Base-by-base conservation (phyloP, 73 alveolate species). In the Paramecium caudatum region DNA sequence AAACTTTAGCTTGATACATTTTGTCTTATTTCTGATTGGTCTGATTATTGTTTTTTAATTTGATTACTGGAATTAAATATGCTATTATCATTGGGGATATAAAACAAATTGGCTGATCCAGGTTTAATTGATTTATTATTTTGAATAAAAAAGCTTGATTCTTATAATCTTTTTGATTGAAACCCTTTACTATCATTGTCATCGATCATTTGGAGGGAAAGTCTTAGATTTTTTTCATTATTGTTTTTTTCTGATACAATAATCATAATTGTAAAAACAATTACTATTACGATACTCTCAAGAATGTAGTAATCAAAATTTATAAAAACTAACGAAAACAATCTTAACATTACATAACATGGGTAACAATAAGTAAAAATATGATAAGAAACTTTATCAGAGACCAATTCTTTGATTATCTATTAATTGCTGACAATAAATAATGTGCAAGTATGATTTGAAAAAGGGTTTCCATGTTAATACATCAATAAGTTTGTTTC, bases 231-330 rank as follows among this genome's bases (percentile, higher is more conserved):
- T n/a, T n/a, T n/a, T n/a, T n/a, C n/a, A n/a, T n/a, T n/a, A n/a
- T n/a, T n/a, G n/a, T n/a, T n/a, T n/a, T n/a, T n/a, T n/a, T n/a
- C n/a, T n/a, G n/a, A n/a, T n/a, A n/a, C n/a, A n/a, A n/a, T n/a
- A n/a, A n/a, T n/a, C 19, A 36, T 36, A 49, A 49, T 15, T 0
- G 25, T 10, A 27, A 55, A 10, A 3, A 21, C 19, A 25, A 55
- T 10, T 23, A 55, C 37, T 1, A 55, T 43, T 2, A 55, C n/a
- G 23, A 55, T 23, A 55, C 80, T 55, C 45, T 55, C 80, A 4
- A 55, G 30, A 19, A 55, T 55, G 46, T 55, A 55, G 23, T 55
- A 55, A 21, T 55, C 80, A 55, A 55, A 55, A 10, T 55, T 55
- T 10, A 55, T 55, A 21, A 55, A 55, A 27, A 55, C 8, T 10